Percentiles rank a stretch among this genome's conserved stretches.
phyloP scores from a whole-genome alignment of 257 asterid species.

The Primulina eburnea region DNA sequence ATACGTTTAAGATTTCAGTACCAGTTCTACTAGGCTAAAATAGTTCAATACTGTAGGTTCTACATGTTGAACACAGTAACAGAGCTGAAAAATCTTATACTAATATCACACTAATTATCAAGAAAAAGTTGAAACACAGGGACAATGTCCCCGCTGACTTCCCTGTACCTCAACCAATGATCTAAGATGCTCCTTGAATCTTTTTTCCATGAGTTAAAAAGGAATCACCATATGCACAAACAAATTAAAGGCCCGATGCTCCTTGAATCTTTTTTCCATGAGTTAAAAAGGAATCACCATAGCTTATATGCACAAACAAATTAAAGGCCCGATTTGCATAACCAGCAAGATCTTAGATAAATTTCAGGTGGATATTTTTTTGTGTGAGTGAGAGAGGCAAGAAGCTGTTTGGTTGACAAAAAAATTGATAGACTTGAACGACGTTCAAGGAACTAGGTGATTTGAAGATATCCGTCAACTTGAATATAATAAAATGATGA shows the following conservation, averaged over 20 bases:
- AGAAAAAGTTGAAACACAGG: background rate
- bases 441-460: conserved; percentile 3
- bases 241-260: background rate
- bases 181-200: background rate
- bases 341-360: background rate
- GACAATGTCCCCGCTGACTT: background rate
- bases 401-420: background rate
- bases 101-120: background rate
- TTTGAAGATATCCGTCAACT: conserved; percentile 8
- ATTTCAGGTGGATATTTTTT: background rate
- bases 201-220: background rate
- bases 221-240: background rate
- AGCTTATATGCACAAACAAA: background rate
- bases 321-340: background rate
- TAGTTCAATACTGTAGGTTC: background rate
- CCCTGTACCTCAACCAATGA: background rate
- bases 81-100: background rate
- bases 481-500: background rate
- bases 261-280: background rate
- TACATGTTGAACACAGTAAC: background rate
- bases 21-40: background rate
- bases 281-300: background rate
- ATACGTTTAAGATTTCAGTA: background rate
- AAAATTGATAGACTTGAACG: conserved; percentile 1
- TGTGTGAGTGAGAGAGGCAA: background rate